Base-by-base conservation (phyloP, 164 flowering plant genomes). In the Vitis rupestris region DNA sequence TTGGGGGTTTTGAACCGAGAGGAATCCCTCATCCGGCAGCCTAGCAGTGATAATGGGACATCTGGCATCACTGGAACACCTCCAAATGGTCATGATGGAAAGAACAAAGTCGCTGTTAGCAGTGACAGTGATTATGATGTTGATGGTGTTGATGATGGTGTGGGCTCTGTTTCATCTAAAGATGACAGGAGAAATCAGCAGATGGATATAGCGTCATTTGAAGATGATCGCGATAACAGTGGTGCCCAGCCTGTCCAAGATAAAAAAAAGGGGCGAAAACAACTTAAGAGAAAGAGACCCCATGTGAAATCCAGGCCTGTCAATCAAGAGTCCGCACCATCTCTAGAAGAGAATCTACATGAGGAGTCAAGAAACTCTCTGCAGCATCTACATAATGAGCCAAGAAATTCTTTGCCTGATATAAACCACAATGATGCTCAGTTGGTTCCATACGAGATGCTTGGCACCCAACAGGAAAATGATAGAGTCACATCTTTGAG, bases 91-190 rank as follows among this genome's bases (percentile, higher is more conserved):
- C 75, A 19, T 54, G 72, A 73, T 61, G 69, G 60, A 57, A 85
- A 82, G 76, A 80, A 76, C 73, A 82, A 79, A 72, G 74, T 73
- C 50, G 78, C 82, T 2, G 72, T 48, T 66, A 78, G 78, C 72
- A 84, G 90, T 79, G 88, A 83, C 37, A 86, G 92, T 72, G 88
- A 91, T 70, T 91, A 89, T 81, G 88, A 82, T 79, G 91, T 80
- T 48, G 88, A 86, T 70, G 91, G 86, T 72, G 76, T 70, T 61
- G 89, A 84, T 50, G 84, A 83, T 51, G 71, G 77, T 53, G 51
- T 60, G 27, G 84, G 81, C 23, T 86, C 92, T 61, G 87, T 80
- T 67, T 85, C 94, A 16, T 91, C 97, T 10, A 89, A 83, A 76
- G 86, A 77, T 55, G 82, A 82, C 19, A 76, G 80, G 76, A 76